phyloP scores from a whole-genome alignment of 177 flowering plant genomes.

The Telopea speciosissima region DNA sequence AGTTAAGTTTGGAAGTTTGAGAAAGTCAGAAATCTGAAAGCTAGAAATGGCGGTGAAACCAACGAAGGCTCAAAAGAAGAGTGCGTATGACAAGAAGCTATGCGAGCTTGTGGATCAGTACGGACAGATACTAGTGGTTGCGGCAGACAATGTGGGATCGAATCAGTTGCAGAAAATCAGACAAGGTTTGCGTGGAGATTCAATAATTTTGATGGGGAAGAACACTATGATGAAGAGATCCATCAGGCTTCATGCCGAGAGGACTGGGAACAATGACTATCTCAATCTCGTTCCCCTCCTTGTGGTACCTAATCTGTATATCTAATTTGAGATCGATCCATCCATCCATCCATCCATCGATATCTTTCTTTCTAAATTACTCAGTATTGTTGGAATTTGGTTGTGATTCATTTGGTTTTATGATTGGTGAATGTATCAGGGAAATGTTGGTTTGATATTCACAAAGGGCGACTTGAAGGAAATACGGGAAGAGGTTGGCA shows the following conservation, averaged over 20 bases:
- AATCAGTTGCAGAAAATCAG: conserved; percentile 78
- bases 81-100: conserved; percentile 62
- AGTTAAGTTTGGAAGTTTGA: no score
- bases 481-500: conserved; percentile 65
- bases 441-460: conserved; percentile 67
- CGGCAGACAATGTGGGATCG: conserved; percentile 87
- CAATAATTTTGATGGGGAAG: conserved; percentile 87
- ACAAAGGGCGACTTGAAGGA: conserved; percentile 78
- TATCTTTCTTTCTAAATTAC: neutral
- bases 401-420: neutral
- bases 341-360: no score
- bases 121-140: conserved; percentile 58
- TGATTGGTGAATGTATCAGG: conserved; percentile 30
- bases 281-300: conserved; percentile 66
- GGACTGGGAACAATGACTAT: conserved; percentile 57
- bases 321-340: no score
- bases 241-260: conserved; percentile 63
- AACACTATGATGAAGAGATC: conserved; percentile 93
- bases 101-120: conserved; percentile 68
- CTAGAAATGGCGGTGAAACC: conserved; percentile 47
- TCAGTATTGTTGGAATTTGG: neutral
- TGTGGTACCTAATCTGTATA: no score
- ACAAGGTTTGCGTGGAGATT: conserved; percentile 68
- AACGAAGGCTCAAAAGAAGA: conserved; percentile 74
- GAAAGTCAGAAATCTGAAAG: neutral